phyloP scores from a whole-genome alignment of 139 green algal genomes.

The Dunaliella primolecta region DNA sequence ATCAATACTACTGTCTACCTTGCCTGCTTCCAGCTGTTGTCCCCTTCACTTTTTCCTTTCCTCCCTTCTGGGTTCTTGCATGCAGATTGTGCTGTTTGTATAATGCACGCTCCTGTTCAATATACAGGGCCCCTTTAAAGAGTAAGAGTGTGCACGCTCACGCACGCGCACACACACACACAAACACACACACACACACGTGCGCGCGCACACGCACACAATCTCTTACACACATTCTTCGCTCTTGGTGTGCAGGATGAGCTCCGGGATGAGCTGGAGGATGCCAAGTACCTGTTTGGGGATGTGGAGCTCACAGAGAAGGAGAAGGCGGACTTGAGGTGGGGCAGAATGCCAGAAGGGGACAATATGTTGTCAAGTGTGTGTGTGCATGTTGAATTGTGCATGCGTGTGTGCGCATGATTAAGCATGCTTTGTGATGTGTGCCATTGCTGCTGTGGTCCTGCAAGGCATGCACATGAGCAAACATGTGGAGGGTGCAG shows the following conservation, averaged over 20 bases:
- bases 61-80: too few relatives aligned
- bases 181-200: background rate
- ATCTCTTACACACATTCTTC: too few relatives aligned
- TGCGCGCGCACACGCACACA: background rate
- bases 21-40: too few relatives aligned
- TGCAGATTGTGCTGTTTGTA: too few relatives aligned
- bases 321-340: slow-evolving; percentile 81
- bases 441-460: too few relatives aligned
- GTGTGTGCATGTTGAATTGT: background rate
- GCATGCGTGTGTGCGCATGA: background rate
- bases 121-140: too few relatives aligned
- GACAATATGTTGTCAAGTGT: slow-evolving; percentile 4
- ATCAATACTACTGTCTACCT: too few relatives aligned
- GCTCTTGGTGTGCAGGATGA: slow-evolving; percentile 48
- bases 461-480: too few relatives aligned
- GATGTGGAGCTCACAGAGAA: slow-evolving; percentile 70
- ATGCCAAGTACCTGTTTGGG: slow-evolving; percentile 74
- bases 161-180: background rate
- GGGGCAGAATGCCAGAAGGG: background rate
- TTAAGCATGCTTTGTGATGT: background rate
- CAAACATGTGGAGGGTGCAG: too few relatives aligned
- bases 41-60: too few relatives aligned
- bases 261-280: slow-evolving; percentile 75
- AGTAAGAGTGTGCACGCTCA: background rate
- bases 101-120: too few relatives aligned